Evolutionary conservation across 345 rosid genomes (phyloP), one percentile per base, ranked within the genome.

Genomic region (Balakata baccata): DNA sequence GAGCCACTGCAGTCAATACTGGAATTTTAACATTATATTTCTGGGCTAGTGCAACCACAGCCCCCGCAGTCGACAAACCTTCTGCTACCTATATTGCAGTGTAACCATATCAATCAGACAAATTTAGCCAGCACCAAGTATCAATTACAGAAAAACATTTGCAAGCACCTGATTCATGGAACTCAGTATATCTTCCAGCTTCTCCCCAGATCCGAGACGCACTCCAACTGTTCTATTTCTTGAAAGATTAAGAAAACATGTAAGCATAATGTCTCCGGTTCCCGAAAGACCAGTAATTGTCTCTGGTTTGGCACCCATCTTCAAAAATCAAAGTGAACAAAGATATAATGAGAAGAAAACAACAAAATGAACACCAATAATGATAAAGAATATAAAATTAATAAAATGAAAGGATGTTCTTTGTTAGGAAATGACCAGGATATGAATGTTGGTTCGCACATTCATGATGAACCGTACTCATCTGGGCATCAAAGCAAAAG

Each of bases 251-350:
- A 94, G 96, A 43, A 94, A 94, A 78, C 98, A 91, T 51, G 98
- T 94, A 45, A 90, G 96, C 96, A 91, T 94, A 43, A 90, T 94
- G 82, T 94, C 98, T 49, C 98, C 98, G 10, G 92, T 94, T 81
- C 98, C 98, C 7, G 98, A 91, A 63, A 91, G 84, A 74, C 96
- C 97, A n/a, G 97, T 90, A 75, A 90, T 86, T 73, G 98, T 94
- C 56, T 89, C 86, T 52, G 96, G 89, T 80, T 94, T 94, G 56
- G 93, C 97, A 75, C 96, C 98, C 96, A 94, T 94, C 98, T 94
- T 67, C 70, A 81, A 62, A 65, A 78, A 58, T 66, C 46, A 20
- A 46, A 69, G 49, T 4, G 9, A 47, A 69, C 22, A 12, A 29
- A 61, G 57, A 66, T 58, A 66, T 66, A 22, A 65, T 58, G 11